Evolutionary conservation across 2,329 filamentous ascomycete species (phyloP).

Genomic region (Talaromyces sp.): DNA sequence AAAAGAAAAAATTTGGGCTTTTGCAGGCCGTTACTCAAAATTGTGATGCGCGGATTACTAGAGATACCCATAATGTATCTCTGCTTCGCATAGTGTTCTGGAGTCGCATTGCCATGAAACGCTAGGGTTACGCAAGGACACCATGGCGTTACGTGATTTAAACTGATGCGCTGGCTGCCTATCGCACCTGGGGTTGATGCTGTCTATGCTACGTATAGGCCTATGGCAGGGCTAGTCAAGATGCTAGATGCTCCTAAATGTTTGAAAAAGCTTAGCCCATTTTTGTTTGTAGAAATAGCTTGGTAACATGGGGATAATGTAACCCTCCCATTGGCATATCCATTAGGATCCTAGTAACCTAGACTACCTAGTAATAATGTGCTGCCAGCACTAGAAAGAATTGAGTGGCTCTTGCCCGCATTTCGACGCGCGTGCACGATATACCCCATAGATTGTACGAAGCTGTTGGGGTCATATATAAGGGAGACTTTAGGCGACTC

Average conservation of each 20-base stretch:
- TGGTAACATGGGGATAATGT: not conserved
- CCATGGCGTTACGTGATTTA: not conserved
- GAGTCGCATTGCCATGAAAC: not conserved
- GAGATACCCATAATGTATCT: not conserved
- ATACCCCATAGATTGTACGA: not conserved
- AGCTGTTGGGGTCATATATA: not conserved
- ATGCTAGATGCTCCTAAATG: not conserved
- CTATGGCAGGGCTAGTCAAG: not conserved
- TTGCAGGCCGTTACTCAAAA: not conserved
- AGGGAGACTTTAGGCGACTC: not conserved
- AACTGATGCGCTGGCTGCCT: not conserved
- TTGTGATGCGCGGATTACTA: not conserved
- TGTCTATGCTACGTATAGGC: not conserved
- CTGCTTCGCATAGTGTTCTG: not conserved
- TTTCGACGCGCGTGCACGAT: not conserved
- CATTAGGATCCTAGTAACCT: no score
- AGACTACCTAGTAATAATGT: no score
- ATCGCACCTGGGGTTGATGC: not conserved
- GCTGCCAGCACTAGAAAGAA: not conserved
- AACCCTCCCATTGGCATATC: not conserved
- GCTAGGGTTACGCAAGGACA: not conserved
- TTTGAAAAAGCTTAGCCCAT: not conserved
- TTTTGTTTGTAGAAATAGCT: not conserved
- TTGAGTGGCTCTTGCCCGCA: not conserved
- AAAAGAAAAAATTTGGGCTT: not conserved